phyloP scores from a whole-genome alignment of 495 filamentous ascomycete species.

The Annulohypoxylon nitens region DNA sequence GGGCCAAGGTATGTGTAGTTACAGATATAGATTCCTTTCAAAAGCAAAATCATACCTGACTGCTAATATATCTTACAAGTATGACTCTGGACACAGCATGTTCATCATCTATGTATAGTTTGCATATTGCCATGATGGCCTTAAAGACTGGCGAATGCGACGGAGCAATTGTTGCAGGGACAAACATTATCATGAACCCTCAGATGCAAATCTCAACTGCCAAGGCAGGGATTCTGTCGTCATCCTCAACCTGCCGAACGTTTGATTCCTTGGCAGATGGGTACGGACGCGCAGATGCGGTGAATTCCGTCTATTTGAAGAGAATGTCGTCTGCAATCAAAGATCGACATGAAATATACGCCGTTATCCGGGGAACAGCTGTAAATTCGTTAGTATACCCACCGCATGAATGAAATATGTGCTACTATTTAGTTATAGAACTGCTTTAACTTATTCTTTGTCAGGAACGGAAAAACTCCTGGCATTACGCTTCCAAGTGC shows the following conservation, averaged over 20 bases:
- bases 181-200: constrained; percentile 55
- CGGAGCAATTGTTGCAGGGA: constrained; percentile 55
- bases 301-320: constrained; percentile 59
- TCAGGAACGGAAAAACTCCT: constrained; percentile 58
- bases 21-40: neutral
- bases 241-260: constrained; percentile 58
- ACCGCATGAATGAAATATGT: no score
- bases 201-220: constrained; percentile 50
- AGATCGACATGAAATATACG: constrained; percentile 62
- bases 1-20: constrained; percentile 53
- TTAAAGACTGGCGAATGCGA: constrained; percentile 55
- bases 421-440: no score
- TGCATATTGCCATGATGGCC: constrained; percentile 54
- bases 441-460: no score
- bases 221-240: constrained; percentile 59
- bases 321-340: constrained; percentile 57
- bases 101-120: constrained; percentile 57
- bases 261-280: constrained; percentile 55
- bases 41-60: no score
- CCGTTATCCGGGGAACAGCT: constrained; percentile 60
- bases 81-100: constrained; percentile 63
- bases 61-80: neutral
- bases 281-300: constrained; percentile 48
- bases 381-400: constrained; percentile 53
- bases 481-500: constrained; percentile 62